Evolutionary conservation across 1,139 yeast species (phyloP).

Genomic region (Scheffersomyces quercinus): DNA sequence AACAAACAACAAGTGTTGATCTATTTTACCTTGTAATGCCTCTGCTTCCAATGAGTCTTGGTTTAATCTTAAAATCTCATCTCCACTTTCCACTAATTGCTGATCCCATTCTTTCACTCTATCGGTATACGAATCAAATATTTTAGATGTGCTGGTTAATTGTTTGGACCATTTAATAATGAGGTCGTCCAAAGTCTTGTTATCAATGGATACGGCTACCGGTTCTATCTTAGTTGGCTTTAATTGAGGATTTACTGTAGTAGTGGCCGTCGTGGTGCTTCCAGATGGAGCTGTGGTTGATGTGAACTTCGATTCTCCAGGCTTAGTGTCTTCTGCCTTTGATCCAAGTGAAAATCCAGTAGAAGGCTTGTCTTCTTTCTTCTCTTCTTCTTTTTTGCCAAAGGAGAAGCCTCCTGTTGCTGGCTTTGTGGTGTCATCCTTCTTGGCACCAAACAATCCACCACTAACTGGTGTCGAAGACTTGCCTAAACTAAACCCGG

Average conservation of each 20-base stretch:
- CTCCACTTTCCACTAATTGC: conserved; percentile 80
- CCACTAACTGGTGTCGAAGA: conserved; percentile 1
- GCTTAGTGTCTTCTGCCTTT: not conserved
- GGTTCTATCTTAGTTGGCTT: conserved; percentile 59
- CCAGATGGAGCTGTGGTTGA: conserved; percentile 8
- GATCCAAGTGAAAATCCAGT: not conserved
- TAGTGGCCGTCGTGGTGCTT: conserved; percentile 14
- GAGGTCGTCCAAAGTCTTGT: conserved; percentile 89
- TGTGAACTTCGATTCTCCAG: conserved; percentile 12
- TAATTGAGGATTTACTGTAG: conserved; percentile 28
- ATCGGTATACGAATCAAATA: conserved; percentile 75
- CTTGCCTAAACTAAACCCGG: conserved; percentile 6
- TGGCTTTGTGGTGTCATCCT: conserved; percentile 10
- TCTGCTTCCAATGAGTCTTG: conserved; percentile 82
- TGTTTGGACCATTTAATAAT: conserved; percentile 93
- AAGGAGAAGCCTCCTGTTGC: conserved; percentile 20
- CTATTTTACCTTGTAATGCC: conserved; percentile 79
- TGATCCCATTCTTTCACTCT: conserved; percentile 86
- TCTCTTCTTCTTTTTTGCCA: conserved; percentile 20
- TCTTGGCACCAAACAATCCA: conserved; percentile 11
- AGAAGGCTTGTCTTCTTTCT: conserved; percentile 17
- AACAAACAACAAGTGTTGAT: conserved; percentile 81
- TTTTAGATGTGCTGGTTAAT: conserved; percentile 66
- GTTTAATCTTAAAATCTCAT: conserved; percentile 76
- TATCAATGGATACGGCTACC: conserved; percentile 76